phyloP scores from a whole-genome alignment of 2,329 filamentous ascomycete species.

The Cucurbitaria berberidis region DNA sequence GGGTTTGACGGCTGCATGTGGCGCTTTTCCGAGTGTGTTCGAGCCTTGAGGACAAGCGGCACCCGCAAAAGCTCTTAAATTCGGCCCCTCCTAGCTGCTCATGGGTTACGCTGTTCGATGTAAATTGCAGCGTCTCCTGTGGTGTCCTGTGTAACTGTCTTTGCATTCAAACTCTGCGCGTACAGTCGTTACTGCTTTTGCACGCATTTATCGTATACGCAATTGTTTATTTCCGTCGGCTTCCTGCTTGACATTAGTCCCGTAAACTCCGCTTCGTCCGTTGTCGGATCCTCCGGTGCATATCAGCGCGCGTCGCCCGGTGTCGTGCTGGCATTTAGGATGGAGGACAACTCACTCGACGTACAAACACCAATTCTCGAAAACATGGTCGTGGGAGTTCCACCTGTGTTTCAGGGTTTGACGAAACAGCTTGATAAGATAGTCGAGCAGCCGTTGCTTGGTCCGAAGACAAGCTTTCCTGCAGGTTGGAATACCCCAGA shows the following conservation, averaged over 20 bases:
- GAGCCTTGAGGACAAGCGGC: not conserved
- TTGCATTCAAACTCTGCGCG: not conserved
- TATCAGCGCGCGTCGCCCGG: conserved; percentile 14
- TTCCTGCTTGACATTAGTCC: conserved; percentile 5
- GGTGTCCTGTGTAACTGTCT: not conserved
- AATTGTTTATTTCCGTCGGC: not conserved
- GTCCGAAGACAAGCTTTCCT: conserved; percentile 40
- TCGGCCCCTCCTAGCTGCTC: not conserved
- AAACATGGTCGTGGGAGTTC: conserved; percentile 47
- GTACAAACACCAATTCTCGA: conserved; percentile 43
- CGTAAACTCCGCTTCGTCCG: conserved; percentile 19
- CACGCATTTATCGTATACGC: not conserved
- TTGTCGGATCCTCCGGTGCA: conserved; percentile 11
- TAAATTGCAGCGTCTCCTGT: not conserved
- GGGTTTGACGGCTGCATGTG: conserved; percentile 7
- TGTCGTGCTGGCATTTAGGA: conserved; percentile 27
- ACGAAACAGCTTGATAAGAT: conserved; percentile 44
- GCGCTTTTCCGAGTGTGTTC: conserved; percentile 5
- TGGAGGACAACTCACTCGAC: conserved; percentile 29
- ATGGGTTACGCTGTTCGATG: not conserved
- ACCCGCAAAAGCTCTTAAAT: not conserved
- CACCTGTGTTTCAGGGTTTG: conserved; percentile 45
- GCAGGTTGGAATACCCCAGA: conserved; percentile 21
- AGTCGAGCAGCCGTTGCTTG: conserved; percentile 43
- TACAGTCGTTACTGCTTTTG: conserved; percentile 1